Base-by-base conservation (phyloP, 768 basidiomycete species). In the Mycena polygramma region DNA sequence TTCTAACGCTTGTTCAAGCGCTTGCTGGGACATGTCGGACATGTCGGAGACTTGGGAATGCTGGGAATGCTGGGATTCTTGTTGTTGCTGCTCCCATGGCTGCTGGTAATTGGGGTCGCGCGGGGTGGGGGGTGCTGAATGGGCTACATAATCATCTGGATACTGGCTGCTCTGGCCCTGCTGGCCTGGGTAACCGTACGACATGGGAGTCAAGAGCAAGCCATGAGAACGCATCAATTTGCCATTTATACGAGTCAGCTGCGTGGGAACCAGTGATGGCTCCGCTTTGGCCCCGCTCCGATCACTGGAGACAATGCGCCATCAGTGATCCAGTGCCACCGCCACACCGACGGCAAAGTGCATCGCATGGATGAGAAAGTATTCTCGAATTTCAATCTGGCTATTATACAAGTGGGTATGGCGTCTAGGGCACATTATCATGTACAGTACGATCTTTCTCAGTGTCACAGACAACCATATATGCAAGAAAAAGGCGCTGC, bases 51-150 rank as follows among this genome's bases (percentile, higher is more conserved):
- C 14, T 64, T 70, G 69, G 4, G 64, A 66, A 71, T 70, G 75
- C 46, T 70, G 69, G 0, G 64, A 66, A 71, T 70, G 75, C 46
- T 75, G 79, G n/a, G 78, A 77, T 59, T 77, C 75, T 36, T 64
- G 58, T 55, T 72, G 77, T 26, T 77, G 77, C 20, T 78, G 76
- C 39, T 76, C 77, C 57, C 77, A 75, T 30, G 30, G 30, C 30
- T 30, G 30, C 30, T 60, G 59, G 79, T 77, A 84, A 64, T 72
- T 73, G 46, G 59, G 14, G 54, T 77, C 80, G 75, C 81, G 81
- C 14, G 88, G 87, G 15, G 87, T 87, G 35, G 86, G 77, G 54
- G 88, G 84, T 73, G 81, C 81, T 36, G 87, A 85, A 77, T 82
- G 82, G 36, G 45, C 20, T 58, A 35, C 55, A 76, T 83, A 81